Base-by-base conservation (phyloP, 2,329 filamentous ascomycete genomes). In the Nothophoma quercina region DNA sequence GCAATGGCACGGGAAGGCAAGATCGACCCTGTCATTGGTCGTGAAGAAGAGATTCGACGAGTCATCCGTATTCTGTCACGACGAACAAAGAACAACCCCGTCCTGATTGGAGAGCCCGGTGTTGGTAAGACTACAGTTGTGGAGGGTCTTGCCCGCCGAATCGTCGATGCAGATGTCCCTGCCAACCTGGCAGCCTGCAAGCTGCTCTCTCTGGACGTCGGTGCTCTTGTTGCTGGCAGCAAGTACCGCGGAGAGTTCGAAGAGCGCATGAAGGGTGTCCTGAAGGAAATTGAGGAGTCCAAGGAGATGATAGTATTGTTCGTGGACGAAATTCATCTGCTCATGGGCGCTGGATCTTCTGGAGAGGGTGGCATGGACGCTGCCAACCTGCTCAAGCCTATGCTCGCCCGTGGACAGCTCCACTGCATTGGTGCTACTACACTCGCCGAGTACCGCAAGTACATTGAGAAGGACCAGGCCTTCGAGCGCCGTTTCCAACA, bases 401-500 rank as follows among this genome's bases (percentile, higher is more conserved):
- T 98, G 93, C 85, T 99, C 63, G 95, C 95, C 55, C 88, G 95
- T 71, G 95, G 95, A 46, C 93, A 98, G 75, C 82, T 99, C 54
- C 95, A 99, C 82, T 99, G 95, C 71, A 98, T 99, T 59, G 95
- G 95, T 75, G 95, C 95, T 5, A 99, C 95, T 2, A 99, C 95
- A 1, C 84, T 99, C 52, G 86, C 87, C 56, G 95, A 99, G 75
- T 99, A 99, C 78, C 87, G 95, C 70, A 99, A 99, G 76, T 98
- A 99, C 77, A 96, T 99, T 59, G 95, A 99, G 76, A 99, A 99
- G 78, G 95, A 99, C 68, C 90, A 91, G 36, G 95, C 95, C 38
- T 99, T 99, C 73, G 95, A 99, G 77, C 91, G 95, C 76, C 90
- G 95, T 75, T 99, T 99, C 83, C 95, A 99, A 75, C 95, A 99